These are phyloP conservation scores for Xylaria sp. DNA, from an alignment of 2,329 filamentous ascomycete genomes.

Conservation along the genomic window DNA sequence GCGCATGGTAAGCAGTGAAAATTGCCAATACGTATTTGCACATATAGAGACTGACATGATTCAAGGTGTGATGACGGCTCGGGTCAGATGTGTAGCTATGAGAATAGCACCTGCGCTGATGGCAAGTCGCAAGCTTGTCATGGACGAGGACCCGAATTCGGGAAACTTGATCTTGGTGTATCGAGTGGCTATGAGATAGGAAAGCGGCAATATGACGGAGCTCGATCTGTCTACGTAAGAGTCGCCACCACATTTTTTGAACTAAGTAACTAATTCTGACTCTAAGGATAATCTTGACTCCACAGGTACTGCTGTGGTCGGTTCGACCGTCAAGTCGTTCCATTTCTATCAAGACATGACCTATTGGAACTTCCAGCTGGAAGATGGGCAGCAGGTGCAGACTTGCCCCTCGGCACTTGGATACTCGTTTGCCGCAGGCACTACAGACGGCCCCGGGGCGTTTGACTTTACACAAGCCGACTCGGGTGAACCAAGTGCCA, in stretches of 20 bases:
- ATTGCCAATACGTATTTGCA: not conserved
- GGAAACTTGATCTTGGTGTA: slow-evolving; percentile 73
- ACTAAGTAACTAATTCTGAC: slow-evolving; percentile 7
- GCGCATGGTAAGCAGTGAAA: slow-evolving; percentile 67
- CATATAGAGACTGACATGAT: slow-evolving; percentile 20
- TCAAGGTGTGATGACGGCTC: slow-evolving; percentile 78
- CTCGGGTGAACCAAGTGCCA: slow-evolving; percentile 73
- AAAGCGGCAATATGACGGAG: slow-evolving; percentile 70
- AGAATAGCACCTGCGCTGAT: slow-evolving; percentile 81
- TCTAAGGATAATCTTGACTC: slow-evolving; percentile 34
- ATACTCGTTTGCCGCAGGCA: slow-evolving; percentile 90
- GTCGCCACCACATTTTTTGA: not conserved
- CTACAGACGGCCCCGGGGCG: slow-evolving; percentile 85
- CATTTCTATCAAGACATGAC: slow-evolving; percentile 85
- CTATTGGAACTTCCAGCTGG: slow-evolving; percentile 75
- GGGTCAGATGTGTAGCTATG: slow-evolving; percentile 72
- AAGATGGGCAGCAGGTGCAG: slow-evolving; percentile 74
- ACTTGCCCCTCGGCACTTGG: slow-evolving; percentile 89
- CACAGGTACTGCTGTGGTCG: slow-evolving; percentile 62
- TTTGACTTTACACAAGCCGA: slow-evolving; percentile 92
- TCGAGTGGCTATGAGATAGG: slow-evolving; percentile 83
- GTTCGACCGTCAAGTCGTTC: slow-evolving; percentile 76
- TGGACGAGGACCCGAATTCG: slow-evolving; percentile 74
- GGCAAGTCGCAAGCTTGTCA: slow-evolving; percentile 69
- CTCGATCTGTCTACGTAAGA: slow-evolving; percentile 59